These are phyloP conservation scores for Colletotrichum plurivorum DNA, from an alignment of 2,329 filamentous ascomycete species.

Conservation along the genomic window DNA sequence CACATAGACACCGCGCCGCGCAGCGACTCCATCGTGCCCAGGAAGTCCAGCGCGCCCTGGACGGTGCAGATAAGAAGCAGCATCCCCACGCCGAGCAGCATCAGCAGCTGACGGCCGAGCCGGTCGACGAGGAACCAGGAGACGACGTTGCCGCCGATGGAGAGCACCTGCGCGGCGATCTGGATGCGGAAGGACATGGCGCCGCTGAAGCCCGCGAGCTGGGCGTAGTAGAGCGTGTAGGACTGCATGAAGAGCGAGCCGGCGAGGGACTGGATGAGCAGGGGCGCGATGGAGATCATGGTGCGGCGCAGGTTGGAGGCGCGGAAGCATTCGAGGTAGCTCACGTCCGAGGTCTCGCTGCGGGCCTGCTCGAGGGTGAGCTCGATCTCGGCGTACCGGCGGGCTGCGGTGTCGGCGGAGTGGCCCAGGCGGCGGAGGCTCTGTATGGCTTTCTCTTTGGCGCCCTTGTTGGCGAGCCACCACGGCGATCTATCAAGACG, in stretches of 20 bases:
- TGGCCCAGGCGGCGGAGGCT: conserved; percentile 47
- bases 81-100: conserved; percentile 49
- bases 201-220: conserved; percentile 55
- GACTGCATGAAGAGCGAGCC: conserved; percentile 52
- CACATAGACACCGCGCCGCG: conserved; percentile 50
- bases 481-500: conserved; percentile 48
- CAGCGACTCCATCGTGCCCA: neutral
- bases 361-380: conserved; percentile 50
- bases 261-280: conserved; percentile 51
- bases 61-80: conserved; percentile 56
- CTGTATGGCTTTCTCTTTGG: conserved; percentile 50
- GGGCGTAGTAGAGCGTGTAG: conserved; percentile 57
- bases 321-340: conserved; percentile 56
- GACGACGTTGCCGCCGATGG: conserved; percentile 54
- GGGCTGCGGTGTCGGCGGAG: conserved; percentile 13
- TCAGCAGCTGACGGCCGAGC: conserved; percentile 51
- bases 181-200: conserved; percentile 52
- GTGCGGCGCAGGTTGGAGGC: conserved; percentile 54
- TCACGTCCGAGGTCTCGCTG: conserved; percentile 52
- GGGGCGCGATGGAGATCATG: conserved; percentile 52
- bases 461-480: conserved; percentile 52
- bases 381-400: conserved; percentile 46
- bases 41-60: conserved; percentile 51
- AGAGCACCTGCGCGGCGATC: conserved; percentile 55
- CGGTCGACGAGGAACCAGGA: conserved; percentile 54